phyloP scores from a whole-genome alignment of 83 land plant genomes.

The Picea abies region DNA sequence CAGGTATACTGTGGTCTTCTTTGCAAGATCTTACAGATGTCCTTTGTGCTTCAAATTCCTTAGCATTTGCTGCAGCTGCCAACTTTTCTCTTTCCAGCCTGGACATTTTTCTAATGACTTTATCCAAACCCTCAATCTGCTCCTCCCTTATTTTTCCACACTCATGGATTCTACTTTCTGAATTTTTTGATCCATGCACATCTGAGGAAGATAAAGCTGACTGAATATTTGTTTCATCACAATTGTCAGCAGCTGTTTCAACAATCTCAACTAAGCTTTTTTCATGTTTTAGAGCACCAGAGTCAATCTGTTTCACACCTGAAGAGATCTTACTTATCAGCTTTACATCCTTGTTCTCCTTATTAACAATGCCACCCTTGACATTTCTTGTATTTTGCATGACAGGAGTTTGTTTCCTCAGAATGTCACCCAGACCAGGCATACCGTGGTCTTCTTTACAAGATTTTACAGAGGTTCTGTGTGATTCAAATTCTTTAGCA shows the following conservation, averaged over 20 bases:
- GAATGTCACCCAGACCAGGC: constrained; percentile 15
- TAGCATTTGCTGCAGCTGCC: constrained; percentile 28
- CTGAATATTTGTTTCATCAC: background rate
- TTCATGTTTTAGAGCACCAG: background rate
- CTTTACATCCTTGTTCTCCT: constrained; percentile 11
- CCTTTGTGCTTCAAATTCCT: background rate
- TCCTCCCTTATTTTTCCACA: background rate
- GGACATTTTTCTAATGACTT: constrained; percentile 1
- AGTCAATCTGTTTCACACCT: background rate
- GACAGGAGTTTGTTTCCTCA: background rate
- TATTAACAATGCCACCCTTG: background rate
- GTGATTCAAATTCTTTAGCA: background rate
- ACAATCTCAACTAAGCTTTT: background rate
- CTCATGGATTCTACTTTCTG: background rate
- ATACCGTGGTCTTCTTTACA: background rate
- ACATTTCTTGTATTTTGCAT: background rate
- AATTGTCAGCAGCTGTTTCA: background rate
- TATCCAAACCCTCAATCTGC: constrained; percentile 10
- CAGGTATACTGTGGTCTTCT: background rate
- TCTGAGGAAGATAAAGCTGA: background rate
- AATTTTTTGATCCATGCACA: background rate
- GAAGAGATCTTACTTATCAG: background rate
- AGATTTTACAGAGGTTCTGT: background rate
- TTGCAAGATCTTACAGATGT: constrained; percentile 2
- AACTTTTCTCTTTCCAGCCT: constrained; percentile 26